Percentiles rank a stretch among this genome's conserved stretches.
These are phyloP conservation scores for Halophytophthora polymorphica DNA, from an alignment of 352 stramenopile genomes.

Conservation along the genomic window DNA sequence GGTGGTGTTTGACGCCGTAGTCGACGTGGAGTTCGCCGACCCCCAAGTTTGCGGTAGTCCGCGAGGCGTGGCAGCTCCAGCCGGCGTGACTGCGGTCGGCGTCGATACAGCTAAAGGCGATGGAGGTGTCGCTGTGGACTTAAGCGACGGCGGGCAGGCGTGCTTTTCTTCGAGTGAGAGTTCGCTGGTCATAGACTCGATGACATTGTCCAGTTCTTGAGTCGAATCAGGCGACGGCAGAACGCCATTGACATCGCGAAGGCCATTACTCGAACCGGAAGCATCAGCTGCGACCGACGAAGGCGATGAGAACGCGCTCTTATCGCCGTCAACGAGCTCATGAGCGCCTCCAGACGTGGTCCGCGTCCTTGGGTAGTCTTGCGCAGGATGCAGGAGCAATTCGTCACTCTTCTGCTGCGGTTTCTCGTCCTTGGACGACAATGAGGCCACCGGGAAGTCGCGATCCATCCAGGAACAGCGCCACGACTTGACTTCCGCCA, in stretches of 20 bases:
- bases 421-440: slow-evolving; percentile 2
- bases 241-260: background rate
- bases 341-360: background rate
- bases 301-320: no score
- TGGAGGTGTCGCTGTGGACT: background rate
- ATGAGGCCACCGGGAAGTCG: slow-evolving; percentile 20
- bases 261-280: background rate
- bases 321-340: background rate
- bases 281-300: background rate
- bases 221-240: background rate
- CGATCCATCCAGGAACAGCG: slow-evolving; percentile 69
- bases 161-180: slow-evolving; percentile 55
- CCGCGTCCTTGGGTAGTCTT: background rate
- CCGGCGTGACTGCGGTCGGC: slow-evolving; percentile 9
- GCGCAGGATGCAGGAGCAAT: slow-evolving; percentile 3
- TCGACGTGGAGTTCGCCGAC: slow-evolving; percentile 23
- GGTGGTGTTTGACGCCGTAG: slow-evolving; percentile 7
- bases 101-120: slow-evolving; percentile 4
- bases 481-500: slow-evolving; percentile 82
- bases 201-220: slow-evolving; percentile 39
- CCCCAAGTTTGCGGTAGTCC: slow-evolving; percentile 20
- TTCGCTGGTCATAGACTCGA: slow-evolving; percentile 33
- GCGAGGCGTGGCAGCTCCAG: slow-evolving; percentile 12
- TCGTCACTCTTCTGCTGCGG: slow-evolving; percentile 6
- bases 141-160: slow-evolving; percentile 3